phyloP scores from a whole-genome alignment of 805 yeast species.

The Kodamaea leandrae region DNA sequence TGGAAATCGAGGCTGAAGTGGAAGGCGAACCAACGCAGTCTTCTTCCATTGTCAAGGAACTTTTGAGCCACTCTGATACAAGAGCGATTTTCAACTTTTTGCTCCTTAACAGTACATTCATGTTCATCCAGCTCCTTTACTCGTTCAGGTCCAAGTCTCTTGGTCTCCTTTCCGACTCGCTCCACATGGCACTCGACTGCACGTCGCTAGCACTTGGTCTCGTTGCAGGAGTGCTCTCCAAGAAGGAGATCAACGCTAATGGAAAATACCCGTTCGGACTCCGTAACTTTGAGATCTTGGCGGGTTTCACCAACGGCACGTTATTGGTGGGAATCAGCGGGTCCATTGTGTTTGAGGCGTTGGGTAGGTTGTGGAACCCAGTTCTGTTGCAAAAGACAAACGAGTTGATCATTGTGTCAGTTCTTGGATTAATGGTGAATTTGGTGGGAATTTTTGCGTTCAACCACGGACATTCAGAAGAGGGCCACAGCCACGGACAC shows the following conservation, averaged over 20 bases:
- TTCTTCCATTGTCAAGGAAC: slow-evolving; percentile 25
- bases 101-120: slow-evolving; percentile 81
- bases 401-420: slow-evolving; percentile 81
- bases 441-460: slow-evolving; percentile 92
- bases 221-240: slow-evolving; percentile 66
- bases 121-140: slow-evolving; percentile 90
- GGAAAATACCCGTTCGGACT: slow-evolving; percentile 85
- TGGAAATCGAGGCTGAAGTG: slow-evolving; percentile 4
- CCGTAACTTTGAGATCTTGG: slow-evolving; percentile 79
- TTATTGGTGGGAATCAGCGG: slow-evolving; percentile 83
- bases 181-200: slow-evolving; percentile 96
- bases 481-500: slow-evolving; percentile 36
- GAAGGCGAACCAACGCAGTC: neutral
- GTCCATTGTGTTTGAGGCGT: slow-evolving; percentile 82
- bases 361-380: slow-evolving; percentile 77
- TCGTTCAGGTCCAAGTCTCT: slow-evolving; percentile 90
- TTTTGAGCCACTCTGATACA: slow-evolving; percentile 56
- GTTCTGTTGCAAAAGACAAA: slow-evolving; percentile 73
- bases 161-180: slow-evolving; percentile 86
- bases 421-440: slow-evolving; percentile 82
- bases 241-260: slow-evolving; percentile 42
- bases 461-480: slow-evolving; percentile 62
- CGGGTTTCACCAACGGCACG: slow-evolving; percentile 95
- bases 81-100: slow-evolving; percentile 85
- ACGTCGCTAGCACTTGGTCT: slow-evolving; percentile 85